Percentiles rank a stretch among this genome's conserved stretches.
phyloP scores from a whole-genome alignment of 306 rosid genomes.

The Sechiopsis laciniata region DNA sequence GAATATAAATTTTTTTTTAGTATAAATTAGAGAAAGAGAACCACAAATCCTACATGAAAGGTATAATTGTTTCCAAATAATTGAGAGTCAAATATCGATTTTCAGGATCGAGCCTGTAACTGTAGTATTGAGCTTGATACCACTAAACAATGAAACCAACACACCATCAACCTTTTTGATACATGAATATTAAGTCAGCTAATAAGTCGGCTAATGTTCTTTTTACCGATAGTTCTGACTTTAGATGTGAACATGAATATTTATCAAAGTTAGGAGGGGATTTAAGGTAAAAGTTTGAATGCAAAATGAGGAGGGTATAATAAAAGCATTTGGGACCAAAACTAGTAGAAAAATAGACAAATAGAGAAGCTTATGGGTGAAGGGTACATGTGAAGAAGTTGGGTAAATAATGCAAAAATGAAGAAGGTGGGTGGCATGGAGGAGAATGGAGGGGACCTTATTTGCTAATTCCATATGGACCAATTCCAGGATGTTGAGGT shows the following conservation, averaged over 20 bases:
- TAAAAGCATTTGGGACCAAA: conserved; percentile 23
- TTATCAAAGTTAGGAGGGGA: not conserved
- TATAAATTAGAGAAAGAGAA: too few relatives aligned
- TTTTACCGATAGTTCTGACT: too few relatives aligned
- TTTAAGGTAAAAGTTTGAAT: not conserved
- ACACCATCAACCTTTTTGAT: too few relatives aligned
- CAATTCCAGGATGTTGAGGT: conserved; percentile 22
- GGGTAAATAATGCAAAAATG: conserved; percentile 7
- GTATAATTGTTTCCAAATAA: too few relatives aligned
- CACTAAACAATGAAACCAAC: too few relatives aligned
- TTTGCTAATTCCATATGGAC: conserved; percentile 18
- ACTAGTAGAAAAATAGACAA: conserved; percentile 16
- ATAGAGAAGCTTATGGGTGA: conserved; percentile 11
- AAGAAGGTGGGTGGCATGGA: not conserved
- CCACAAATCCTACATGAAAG: too few relatives aligned
- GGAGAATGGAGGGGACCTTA: conserved; percentile 22
- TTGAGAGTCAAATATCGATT: too few relatives aligned
- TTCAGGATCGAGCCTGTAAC: too few relatives aligned
- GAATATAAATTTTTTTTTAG: too few relatives aligned
- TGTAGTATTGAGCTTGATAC: too few relatives aligned
- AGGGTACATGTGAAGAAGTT: conserved; percentile 24
- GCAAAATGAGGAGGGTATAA: not conserved
- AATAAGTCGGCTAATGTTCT: not conserved
- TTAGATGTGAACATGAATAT: not conserved
- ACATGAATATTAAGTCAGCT: too few relatives aligned